Base-by-base conservation (phyloP, 306 rosid species). In the Chamaecrista fasciculata region DNA sequence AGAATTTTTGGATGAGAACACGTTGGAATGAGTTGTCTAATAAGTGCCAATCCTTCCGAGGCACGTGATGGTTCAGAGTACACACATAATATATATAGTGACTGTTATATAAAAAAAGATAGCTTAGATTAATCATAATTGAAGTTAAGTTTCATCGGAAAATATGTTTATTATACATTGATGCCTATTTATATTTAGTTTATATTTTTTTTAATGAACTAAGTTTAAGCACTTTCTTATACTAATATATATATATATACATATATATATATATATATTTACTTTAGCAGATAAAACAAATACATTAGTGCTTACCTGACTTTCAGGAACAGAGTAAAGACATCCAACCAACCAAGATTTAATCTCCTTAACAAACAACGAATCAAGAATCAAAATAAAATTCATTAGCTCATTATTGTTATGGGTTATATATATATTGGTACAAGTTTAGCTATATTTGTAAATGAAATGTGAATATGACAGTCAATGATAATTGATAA, bases 401-500 rank as follows among this genome's bases (percentile, higher is more conserved):
- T 8, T 20, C 49, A 12, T 15, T 43, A 43, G 18, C 5, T 15
- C 24, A 8, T 60, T 16, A 33, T n/a, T 31, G 1, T 16, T 26
- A 6, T 23, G 1, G 29, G 14, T 9, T 58, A 3, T 10, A 12
- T 33, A n/a, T n/a, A n/a, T 6, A 15, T 4, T 28, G 33, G 18
- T 33, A 58, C 47, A 60, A 36, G 10, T 18, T 33, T 60, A 0
- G 2, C 43, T 3, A 33, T 39, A 21, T 16, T 39, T 40, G 51
- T 63, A 15, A 12, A 62, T 42, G 34, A 25, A 63, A 42, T 14
- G 24, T 25, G 14, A 37, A 49, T 63, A 24, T 24, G 21, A 8
- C 52, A 62, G 10, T 44, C 42, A 15, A 26, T 44, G 69, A 64
- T 64, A 15, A n/a, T n/a, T n/a, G n/a, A n/a, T n/a, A n/a, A n/a